Evolutionary conservation across 441 rosid species (phyloP).

Genomic region (Corymbia calophylla): DNA sequence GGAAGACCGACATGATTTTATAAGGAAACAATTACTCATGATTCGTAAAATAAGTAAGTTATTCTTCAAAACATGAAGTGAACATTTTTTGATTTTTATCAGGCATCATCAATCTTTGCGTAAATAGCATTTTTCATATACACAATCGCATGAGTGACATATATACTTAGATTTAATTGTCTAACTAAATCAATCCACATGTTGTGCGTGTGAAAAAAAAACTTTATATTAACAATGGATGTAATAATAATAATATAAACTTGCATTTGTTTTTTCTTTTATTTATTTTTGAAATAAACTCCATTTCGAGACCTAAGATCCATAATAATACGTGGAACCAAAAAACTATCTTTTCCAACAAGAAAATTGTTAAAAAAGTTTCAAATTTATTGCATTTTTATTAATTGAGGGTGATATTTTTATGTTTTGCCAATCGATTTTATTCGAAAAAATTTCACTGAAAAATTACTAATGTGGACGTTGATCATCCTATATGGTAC

Average conservation of each 20-base stretch:
- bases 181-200: not conserved
- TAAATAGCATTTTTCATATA: not conserved
- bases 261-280: not conserved
- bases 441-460: fast-evolving
- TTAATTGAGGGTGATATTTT: too few relatives aligned
- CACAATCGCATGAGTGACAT: not conserved
- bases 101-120: not conserved
- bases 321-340: not conserved
- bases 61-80: not conserved
- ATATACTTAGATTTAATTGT: not conserved
- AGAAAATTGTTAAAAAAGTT: too few relatives aligned
- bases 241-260: not conserved
- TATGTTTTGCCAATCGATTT: too few relatives aligned
- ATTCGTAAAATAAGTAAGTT: not conserved
- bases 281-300: not conserved
- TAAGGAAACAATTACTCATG: not conserved
- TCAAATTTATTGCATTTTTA: too few relatives aligned
- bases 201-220: not conserved
- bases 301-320: not conserved
- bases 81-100: not conserved
- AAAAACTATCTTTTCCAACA: not conserved
- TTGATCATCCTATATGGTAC: fast-evolving
- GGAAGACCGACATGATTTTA: not conserved
- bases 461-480: fast-evolving
- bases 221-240: not conserved